Evolutionary conservation across 2,329 filamentous ascomycete genomes (phyloP).

Genomic region (Elsinoe fawcettii): DNA sequence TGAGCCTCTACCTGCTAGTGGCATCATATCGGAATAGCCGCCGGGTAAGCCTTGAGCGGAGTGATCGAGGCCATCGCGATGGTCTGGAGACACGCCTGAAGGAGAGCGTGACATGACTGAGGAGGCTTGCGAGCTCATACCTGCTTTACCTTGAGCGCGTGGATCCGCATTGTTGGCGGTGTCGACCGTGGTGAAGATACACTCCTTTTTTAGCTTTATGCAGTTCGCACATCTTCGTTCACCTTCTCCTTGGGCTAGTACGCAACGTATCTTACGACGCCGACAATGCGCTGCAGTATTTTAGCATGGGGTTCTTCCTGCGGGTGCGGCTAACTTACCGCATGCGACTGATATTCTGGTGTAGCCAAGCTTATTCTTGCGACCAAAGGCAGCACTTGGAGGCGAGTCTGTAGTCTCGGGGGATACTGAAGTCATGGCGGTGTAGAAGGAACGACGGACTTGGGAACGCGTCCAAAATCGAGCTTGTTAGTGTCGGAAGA

Average conservation of each 20-base stretch:
- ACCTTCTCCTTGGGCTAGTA: constrained; percentile 63
- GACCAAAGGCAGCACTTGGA: constrained; percentile 5
- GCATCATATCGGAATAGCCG: neutral
- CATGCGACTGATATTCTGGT: constrained; percentile 93
- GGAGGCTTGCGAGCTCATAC: constrained; percentile 17
- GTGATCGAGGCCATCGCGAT: neutral
- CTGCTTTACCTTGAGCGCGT: constrained; percentile 33
- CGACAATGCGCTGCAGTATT: constrained; percentile 63
- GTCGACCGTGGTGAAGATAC: constrained; percentile 84
- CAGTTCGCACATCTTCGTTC: constrained; percentile 83
- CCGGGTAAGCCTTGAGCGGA: neutral
- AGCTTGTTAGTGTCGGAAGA: neutral
- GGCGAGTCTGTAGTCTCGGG: constrained; percentile 3
- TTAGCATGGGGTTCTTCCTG: neutral
- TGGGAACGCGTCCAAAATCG: neutral
- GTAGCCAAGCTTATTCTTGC: constrained; percentile 83
- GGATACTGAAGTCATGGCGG: neutral
- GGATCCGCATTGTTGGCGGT: constrained; percentile 52
- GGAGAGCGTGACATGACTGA: constrained; percentile 19
- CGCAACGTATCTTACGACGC: constrained; percentile 85
- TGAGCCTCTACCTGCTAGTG: neutral
- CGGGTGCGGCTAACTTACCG: constrained; percentile 55
- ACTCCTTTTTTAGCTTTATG: constrained; percentile 89
- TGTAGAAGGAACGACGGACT: neutral
- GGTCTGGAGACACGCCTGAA: constrained; percentile 13